These are phyloP conservation scores for Aaosphaeria pasadenensis DNA, from an alignment of 2,329 filamentous ascomycete species.

Conservation along the genomic window DNA sequence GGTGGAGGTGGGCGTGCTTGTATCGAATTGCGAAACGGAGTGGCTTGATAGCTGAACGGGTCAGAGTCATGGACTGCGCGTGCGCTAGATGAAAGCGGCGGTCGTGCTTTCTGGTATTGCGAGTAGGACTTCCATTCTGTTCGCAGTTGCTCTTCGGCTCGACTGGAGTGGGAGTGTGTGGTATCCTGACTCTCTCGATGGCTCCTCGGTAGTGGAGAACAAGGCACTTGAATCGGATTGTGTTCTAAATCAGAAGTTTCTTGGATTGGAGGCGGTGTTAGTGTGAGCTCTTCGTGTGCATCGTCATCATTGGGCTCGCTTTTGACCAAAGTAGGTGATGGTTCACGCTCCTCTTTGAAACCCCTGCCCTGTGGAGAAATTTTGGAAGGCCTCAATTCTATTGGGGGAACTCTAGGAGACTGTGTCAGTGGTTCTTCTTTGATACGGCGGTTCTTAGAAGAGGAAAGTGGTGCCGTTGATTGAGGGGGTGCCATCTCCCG, in stretches of 20 bases:
- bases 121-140: constrained; percentile 30
- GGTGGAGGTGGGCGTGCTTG: neutral
- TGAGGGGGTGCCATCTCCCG: constrained; percentile 12
- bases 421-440: neutral
- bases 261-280: neutral
- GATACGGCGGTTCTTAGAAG: neutral
- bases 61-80: constrained; percentile 15
- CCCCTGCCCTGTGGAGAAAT: neutral
- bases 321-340: constrained; percentile 23
- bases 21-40: constrained; percentile 9
- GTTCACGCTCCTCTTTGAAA: neutral
- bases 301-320: constrained; percentile 12
- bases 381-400: neutral
- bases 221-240: constrained; percentile 18
- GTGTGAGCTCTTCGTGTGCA: constrained; percentile 2
- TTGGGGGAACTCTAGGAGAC: neutral
- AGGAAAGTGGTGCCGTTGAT: too few species aligned
- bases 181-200: constrained; percentile 14
- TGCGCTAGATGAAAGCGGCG: constrained; percentile 22
- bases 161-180: constrained; percentile 26
- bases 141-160: constrained; percentile 32
- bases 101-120: constrained; percentile 19
- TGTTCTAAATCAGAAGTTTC: constrained; percentile 13
- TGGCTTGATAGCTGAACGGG: constrained; percentile 23
- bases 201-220: constrained; percentile 13